phyloP scores from a whole-genome alignment of 2,329 filamentous ascomycete species.

The Coleophoma cylindrospora region DNA sequence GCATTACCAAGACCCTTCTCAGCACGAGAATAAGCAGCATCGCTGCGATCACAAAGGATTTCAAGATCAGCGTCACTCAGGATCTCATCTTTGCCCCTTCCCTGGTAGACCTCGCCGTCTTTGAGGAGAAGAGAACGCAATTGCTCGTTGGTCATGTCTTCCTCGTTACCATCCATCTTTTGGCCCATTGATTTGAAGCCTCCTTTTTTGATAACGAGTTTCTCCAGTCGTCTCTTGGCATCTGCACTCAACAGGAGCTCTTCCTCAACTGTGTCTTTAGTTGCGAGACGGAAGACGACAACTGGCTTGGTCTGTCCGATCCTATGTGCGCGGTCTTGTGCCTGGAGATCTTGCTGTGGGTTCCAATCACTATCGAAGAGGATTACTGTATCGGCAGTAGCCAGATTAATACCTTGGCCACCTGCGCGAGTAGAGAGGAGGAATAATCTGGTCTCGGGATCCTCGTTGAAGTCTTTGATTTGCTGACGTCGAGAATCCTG shows the following conservation, averaged over 20 bases:
- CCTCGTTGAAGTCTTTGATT: slow-evolving; percentile 68
- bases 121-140: slow-evolving; percentile 59
- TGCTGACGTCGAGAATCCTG: slow-evolving; percentile 67
- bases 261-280: slow-evolving; percentile 89
- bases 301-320: slow-evolving; percentile 93
- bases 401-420: slow-evolving; percentile 92
- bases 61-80: slow-evolving; percentile 72
- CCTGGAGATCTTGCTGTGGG: slow-evolving; percentile 93
- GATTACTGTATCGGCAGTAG: slow-evolving; percentile 86
- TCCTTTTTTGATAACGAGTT: slow-evolving; percentile 92
- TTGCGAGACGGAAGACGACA: slow-evolving; percentile 89
- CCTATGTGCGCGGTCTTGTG: slow-evolving; percentile 89
- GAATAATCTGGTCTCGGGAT: slow-evolving; percentile 68
- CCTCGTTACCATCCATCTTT: slow-evolving; percentile 45
- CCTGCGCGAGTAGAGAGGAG: slow-evolving; percentile 86
- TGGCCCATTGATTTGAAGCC: slow-evolving; percentile 68
- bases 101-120: slow-evolving; percentile 64
- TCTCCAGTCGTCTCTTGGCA: slow-evolving; percentile 86
- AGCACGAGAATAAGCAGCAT: slow-evolving; percentile 62
- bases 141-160: slow-evolving; percentile 50
- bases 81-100: slow-evolving; percentile 57
- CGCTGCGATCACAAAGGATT: slow-evolving; percentile 68
- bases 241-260: slow-evolving; percentile 81
- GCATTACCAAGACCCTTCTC: slow-evolving; percentile 74
- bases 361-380: slow-evolving; percentile 92